A percentile compares a stretch with the other conserved stretches of the same genome.
phyloP scores from a whole-genome alignment of 169 alveolate species.

The Plasmodium coatneyi region DNA sequence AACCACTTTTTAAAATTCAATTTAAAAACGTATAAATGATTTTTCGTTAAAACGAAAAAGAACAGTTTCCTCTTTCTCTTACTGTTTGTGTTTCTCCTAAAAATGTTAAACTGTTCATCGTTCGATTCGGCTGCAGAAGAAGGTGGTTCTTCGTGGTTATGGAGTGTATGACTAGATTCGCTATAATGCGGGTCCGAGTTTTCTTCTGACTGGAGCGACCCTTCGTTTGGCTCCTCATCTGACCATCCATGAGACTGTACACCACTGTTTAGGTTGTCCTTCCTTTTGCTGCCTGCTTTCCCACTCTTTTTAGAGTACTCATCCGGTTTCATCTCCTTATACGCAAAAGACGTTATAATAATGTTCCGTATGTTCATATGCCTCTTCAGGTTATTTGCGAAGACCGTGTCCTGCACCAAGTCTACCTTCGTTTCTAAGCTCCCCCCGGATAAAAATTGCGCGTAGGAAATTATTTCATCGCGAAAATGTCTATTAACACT shows the following conservation, averaged over 20 bases:
- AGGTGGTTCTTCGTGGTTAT: neutral
- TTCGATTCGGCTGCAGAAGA: constrained; percentile 18
- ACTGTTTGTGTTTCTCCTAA: constrained; percentile 7
- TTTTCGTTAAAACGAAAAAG: constrained; percentile 62
- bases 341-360: constrained; percentile 66
- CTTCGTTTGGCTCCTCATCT: neutral
- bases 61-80: constrained; percentile 35
- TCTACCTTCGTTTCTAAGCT: constrained; percentile 36
- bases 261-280: neutral
- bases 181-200: neutral
- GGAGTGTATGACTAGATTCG: neutral
- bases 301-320: neutral
- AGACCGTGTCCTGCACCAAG: constrained; percentile 44
- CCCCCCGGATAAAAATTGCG: constrained; percentile 68
- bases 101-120: constrained; percentile 36
- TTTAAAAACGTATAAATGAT: constrained; percentile 69
- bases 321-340: constrained; percentile 20
- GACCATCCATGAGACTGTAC: neutral
- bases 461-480: constrained; percentile 45
- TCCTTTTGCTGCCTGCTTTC: constrained; percentile 7
- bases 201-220: neutral
- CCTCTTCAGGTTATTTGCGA: constrained; percentile 39
- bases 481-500: constrained; percentile 69
- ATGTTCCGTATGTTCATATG: constrained; percentile 57
- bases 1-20: constrained; percentile 55